Conservation (phyloP, 805 yeast genomes). For the Suhomyces pyralidae region DNA sequence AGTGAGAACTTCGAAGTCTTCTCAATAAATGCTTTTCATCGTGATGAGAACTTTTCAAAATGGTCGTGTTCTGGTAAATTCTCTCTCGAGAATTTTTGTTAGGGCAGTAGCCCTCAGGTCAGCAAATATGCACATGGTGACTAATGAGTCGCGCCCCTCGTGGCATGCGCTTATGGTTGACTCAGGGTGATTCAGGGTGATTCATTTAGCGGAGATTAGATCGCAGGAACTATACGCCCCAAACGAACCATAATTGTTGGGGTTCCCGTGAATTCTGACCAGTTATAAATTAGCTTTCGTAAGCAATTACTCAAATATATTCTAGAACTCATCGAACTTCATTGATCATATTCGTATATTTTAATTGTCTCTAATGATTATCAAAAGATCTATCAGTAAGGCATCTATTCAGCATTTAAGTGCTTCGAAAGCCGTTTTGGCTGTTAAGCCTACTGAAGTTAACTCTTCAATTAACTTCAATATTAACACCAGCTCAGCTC, state of each 20-base stretch:
- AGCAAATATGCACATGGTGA: not conserved
- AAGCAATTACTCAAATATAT: not conserved
- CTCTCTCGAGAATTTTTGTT: not conserved
- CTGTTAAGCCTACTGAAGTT: not conserved
- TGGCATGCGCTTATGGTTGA: not conserved
- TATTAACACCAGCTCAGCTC: constrained; percentile 1
- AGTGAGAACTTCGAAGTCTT: not conserved
- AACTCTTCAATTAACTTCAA: constrained; percentile 10
- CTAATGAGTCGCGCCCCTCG: not conserved
- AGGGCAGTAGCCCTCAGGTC: not conserved
- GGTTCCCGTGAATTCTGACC: not conserved
- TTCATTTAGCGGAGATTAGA: not conserved
- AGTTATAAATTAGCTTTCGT: not conserved
- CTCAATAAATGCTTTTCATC: not conserved
- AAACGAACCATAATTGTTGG: not conserved
- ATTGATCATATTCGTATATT: not conserved
- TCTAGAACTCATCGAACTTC: not conserved
- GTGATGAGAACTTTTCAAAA: not conserved
- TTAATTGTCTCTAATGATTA: not conserved
- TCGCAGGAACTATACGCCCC: not conserved
- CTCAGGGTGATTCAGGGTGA: constrained; percentile 5
- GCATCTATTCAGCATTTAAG: not conserved
- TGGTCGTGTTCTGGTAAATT: not conserved
- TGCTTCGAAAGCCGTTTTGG: not conserved
- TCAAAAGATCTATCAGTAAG: not conserved